phyloP scores from a whole-genome alignment of 2,329 filamentous ascomycete genomes.

The Verticillium albo-atrum region DNA sequence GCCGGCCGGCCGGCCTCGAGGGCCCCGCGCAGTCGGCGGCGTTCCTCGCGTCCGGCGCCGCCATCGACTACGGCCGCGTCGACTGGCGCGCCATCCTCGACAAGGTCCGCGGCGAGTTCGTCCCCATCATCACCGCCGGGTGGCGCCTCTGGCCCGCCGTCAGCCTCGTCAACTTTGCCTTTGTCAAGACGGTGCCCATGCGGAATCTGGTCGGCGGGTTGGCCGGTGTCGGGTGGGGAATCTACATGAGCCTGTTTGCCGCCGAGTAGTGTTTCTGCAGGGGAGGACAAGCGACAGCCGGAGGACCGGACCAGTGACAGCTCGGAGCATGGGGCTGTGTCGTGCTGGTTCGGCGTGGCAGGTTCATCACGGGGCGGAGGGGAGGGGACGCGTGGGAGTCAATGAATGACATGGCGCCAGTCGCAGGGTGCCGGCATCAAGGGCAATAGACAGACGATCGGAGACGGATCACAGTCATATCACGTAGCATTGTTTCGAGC shows the following conservation, averaged over 20 bases:
- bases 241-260: constrained; percentile 66
- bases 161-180: constrained; percentile 64
- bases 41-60: constrained; percentile 25
- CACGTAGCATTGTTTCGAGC: too few species aligned
- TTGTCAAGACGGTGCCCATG: constrained; percentile 65
- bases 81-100: constrained; percentile 39
- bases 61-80: constrained; percentile 40
- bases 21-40: constrained; percentile 25
- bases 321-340: too few species aligned
- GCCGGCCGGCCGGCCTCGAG: constrained; percentile 22
- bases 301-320: too few species aligned
- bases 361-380: too few species aligned
- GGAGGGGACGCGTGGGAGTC: too few species aligned
- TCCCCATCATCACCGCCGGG: constrained; percentile 61
- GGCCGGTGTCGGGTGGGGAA: constrained; percentile 69
- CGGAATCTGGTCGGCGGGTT: constrained; percentile 67
- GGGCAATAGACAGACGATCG: too few species aligned
- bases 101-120: constrained; percentile 51
- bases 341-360: too few species aligned
- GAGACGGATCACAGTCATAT: too few species aligned
- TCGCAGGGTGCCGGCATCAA: too few species aligned
- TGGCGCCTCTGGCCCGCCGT: constrained; percentile 67
- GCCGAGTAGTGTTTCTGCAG: too few species aligned
- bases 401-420: too few species aligned
- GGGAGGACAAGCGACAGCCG: too few species aligned